A percentile compares a stretch with the other conserved stretches of the same genome.
Evolutionary conservation across 352 stramenopile genomes (phyloP).

Genomic region (Hyaloperonospora brassicae): DNA sequence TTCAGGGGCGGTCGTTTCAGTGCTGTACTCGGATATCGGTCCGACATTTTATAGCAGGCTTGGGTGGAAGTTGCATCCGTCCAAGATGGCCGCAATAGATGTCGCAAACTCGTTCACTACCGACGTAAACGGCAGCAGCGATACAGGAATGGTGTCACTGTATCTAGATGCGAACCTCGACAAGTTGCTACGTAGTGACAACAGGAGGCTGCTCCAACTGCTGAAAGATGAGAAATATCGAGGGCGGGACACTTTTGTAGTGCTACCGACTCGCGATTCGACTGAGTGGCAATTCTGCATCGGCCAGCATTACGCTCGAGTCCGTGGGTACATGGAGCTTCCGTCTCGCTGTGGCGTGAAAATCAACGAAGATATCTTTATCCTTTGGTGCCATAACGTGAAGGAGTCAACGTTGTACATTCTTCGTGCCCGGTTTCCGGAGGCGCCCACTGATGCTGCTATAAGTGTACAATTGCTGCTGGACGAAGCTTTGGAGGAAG

Average conservation of each 20-base stretch:
- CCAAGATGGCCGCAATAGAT: conserved; percentile 32
- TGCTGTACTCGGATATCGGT: conserved; percentile 63
- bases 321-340: conserved; percentile 25
- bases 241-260: conserved; percentile 30
- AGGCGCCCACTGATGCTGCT: conserved; percentile 2
- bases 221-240: conserved; percentile 23
- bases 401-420: conserved; percentile 53
- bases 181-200: conserved; percentile 34
- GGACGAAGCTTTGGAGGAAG: conserved; percentile 29
- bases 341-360: conserved; percentile 35
- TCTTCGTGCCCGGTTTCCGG: conserved; percentile 35
- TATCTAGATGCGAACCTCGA: conserved; percentile 36
- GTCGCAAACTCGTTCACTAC: conserved; percentile 8
- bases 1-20: conserved; percentile 31
- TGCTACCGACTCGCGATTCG: conserved; percentile 43
- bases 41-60: conserved; percentile 55
- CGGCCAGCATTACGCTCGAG: conserved; percentile 39
- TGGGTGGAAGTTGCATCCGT: conserved; percentile 48
- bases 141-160: conserved; percentile 12
- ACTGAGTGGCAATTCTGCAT: conserved; percentile 65
- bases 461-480: conserved; percentile 23
- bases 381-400: conserved; percentile 61
- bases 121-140: neutral
- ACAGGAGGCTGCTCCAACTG: conserved; percentile 26
- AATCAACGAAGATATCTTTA: conserved; percentile 35